These are phyloP conservation scores for Populus davidiana DNA, from an alignment of 345 rosid species.

Conservation along the genomic window DNA sequence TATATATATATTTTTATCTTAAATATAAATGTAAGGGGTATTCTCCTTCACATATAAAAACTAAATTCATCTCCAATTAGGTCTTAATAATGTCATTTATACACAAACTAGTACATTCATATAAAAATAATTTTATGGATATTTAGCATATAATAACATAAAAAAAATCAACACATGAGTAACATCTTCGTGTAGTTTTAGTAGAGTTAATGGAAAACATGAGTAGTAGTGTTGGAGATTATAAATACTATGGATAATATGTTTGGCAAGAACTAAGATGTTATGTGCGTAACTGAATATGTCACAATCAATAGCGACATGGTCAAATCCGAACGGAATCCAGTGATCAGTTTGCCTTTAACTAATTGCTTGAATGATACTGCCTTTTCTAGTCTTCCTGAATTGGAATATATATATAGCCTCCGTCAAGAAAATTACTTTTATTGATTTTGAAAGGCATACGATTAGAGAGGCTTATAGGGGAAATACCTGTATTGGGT, in stretches of 20 bases:
- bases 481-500: not conserved
- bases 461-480: not conserved
- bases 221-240: not conserved
- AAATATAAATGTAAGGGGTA: too few species aligned
- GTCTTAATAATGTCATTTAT: too few species aligned
- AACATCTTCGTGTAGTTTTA: not conserved
- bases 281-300: too few species aligned
- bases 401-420: not conserved
- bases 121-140: too few species aligned
- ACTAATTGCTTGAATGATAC: slow-evolving; percentile 21
- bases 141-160: too few species aligned
- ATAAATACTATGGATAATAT: not conserved
- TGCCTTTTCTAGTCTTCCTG: not conserved
- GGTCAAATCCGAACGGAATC: slow-evolving; percentile 11
- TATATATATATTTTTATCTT: too few species aligned
- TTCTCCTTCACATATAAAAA: too few species aligned
- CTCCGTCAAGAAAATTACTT: not conserved
- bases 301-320: not conserved
- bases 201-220: not conserved
- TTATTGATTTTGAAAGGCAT: not conserved
- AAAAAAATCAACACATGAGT: too few species aligned
- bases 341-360: slow-evolving; percentile 20
- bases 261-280: not conserved
- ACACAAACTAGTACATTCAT: too few species aligned
- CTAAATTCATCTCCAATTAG: too few species aligned